phyloP scores from a whole-genome alignment of 495 filamentous ascomycete genomes.

The Penicillium angulare region DNA sequence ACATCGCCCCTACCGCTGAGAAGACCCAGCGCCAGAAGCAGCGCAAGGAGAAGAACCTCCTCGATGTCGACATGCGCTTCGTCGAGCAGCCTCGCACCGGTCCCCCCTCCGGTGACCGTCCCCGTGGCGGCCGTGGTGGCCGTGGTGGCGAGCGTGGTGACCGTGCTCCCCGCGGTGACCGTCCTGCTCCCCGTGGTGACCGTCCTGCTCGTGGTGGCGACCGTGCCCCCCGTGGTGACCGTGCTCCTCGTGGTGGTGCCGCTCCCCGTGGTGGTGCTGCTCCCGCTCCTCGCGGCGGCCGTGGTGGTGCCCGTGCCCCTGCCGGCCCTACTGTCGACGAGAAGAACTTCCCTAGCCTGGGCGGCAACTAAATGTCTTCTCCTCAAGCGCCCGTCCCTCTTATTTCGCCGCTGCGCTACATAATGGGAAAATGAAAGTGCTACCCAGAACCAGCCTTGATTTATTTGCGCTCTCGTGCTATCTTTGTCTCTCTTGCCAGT shows the following conservation, averaged over 20 bases:
- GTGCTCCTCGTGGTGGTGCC: conserved; percentile 30
- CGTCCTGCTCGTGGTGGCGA: conserved; percentile 36
- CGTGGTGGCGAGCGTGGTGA: conserved; percentile 40
- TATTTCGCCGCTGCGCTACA: not conserved
- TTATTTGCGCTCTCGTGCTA: not conserved
- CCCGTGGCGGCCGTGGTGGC: conserved; percentile 45
- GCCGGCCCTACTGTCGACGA: conserved; percentile 45
- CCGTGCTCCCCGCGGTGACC: conserved; percentile 30
- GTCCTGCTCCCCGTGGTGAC: conserved; percentile 26
- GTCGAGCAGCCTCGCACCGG: conserved; percentile 57
- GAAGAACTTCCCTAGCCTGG: conserved; percentile 53
- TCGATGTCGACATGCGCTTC: conserved; percentile 83
- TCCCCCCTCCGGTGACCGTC: conserved; percentile 42
- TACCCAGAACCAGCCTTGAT: conserved; percentile 8
- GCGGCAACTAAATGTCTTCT: conserved; percentile 38
- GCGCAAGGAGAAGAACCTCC: conserved; percentile 85
- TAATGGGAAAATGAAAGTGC: conserved; percentile 1
- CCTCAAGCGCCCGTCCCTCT: not conserved
- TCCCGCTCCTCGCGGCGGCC: conserved; percentile 16
- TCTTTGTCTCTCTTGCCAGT: not conserved
- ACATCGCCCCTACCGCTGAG: conserved; percentile 69
- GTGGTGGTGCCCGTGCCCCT: conserved; percentile 27
- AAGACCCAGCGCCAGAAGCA: conserved; percentile 86
- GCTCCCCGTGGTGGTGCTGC: conserved; percentile 32
- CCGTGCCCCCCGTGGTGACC: conserved; percentile 28